Percentiles rank a stretch among this genome's conserved stretches.
Evolutionary conservation across 768 basidiomycete genomes (phyloP).

Genomic region (Xerocomus brunneocitrinus): DNA sequence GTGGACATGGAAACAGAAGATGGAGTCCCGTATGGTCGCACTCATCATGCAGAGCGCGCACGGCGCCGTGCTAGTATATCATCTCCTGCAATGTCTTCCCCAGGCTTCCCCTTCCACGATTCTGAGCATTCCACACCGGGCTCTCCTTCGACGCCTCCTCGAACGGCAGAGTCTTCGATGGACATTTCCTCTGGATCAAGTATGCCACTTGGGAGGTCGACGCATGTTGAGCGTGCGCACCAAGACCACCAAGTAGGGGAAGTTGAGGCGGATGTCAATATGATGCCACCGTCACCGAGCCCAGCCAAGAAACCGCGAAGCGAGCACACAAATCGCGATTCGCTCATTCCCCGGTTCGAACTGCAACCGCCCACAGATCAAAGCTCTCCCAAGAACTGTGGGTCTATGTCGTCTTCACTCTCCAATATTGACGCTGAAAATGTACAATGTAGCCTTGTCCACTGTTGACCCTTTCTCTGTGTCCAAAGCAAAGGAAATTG

Average conservation of each 20-base stretch:
- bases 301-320: constrained; percentile 31
- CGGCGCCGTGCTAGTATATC: constrained; percentile 30
- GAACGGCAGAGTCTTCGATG: constrained; percentile 21
- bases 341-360: constrained; percentile 35
- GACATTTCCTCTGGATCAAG: constrained; percentile 11
- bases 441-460: constrained; percentile 7
- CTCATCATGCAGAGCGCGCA: constrained; percentile 55
- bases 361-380: constrained; percentile 15
- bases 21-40: constrained; percentile 59
- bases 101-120: constrained; percentile 35
- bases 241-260: constrained; percentile 26
- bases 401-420: constrained; percentile 2
- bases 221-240: constrained; percentile 34
- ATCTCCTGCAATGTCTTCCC: constrained; percentile 28
- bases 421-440: neutral
- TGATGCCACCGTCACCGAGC: constrained; percentile 49
- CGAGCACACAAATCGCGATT: constrained; percentile 25
- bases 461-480: constrained; percentile 21
- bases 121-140: constrained; percentile 12
- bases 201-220: constrained; percentile 35
- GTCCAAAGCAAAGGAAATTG: constrained; percentile 19
- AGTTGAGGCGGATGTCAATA: constrained; percentile 37
- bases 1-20: constrained; percentile 56
- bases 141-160: constrained; percentile 24
- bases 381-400: constrained; percentile 24